Base-by-base conservation (phyloP, 495 filamentous ascomycete genomes). In the Lepraria neglecta region DNA sequence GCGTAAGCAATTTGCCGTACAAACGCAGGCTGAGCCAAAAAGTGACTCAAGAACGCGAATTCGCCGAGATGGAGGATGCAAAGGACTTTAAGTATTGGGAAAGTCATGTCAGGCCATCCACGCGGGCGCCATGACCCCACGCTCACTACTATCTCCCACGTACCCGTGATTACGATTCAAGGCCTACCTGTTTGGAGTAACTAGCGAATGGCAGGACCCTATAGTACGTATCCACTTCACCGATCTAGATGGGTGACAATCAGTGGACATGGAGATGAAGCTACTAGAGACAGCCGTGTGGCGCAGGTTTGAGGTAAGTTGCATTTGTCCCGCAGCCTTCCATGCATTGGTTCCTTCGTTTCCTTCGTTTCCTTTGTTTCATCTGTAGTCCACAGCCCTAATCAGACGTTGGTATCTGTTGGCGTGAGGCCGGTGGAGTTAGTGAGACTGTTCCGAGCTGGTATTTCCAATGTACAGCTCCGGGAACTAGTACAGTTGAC, bases 221-320 rank as follows among this genome's bases (percentile, higher is more conserved):
- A 7, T 42, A 42, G 45, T 40, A 50, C 42, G 59, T 61, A 42
- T 24, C 48, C 58, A 60, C 35, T 38, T 38, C 35, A 38, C 24
- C 17, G 24, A 60, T 60, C 48, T 53, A 60, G 58, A 53, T 60
- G 58, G 27, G 42, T 14, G 47, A 42, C 51, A 7, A 35, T 27
- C 21, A 31, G 30, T 60, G 9, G 42, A 21, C 21, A 53, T 0
- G 33, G 30, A 61, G 51, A 61, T 48, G 42, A 38, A 35, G 35
- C 51, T 56, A 61, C 33, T 56, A 38, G 59, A 56, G 33, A 61
- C 52, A 48, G 59, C 51, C 35, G 55, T 61, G 59, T 61, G 59
- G 51, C 59, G 59, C 51, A 56, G 51, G 40, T 40, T 40, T 46
- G 52, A 35, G 52, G 43, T 45, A n/a, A 40, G 59, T 61, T 61